Base-by-base conservation (phyloP, 2,329 filamentous ascomycete species). In the Sporothrix pseudoabietina region DNA sequence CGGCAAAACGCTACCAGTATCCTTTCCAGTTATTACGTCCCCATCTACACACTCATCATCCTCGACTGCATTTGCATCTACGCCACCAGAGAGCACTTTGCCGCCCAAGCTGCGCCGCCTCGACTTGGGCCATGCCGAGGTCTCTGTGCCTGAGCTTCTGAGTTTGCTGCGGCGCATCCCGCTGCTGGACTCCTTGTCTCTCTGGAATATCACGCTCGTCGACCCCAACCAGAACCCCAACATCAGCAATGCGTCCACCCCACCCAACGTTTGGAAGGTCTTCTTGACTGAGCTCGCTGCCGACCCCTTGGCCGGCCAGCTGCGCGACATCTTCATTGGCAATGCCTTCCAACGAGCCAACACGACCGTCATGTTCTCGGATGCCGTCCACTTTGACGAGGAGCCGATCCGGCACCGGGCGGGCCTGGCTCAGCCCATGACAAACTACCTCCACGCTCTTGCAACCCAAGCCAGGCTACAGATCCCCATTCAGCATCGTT, bases 81-180 rank as follows among this genome's bases (percentile, higher is more conserved):
- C 41, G 12, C 49, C 41, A 2, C 47, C 44, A 8, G 41, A 14
- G 5, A 8, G 16, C 35, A 68, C 63, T 1, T 1, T 69, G 26
- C 66, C 66, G 4, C 44, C 66, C 26, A 19, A 14, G 12, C 47
- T 69, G 19, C 47, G 30, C n/a, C 47, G 66, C 19, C 47, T 69
- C 19, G 66, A 69, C 7, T 30, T 69, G 7, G 66, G 66, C 47
- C 32, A 54, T 30, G 26, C 30, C 9, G 47, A 32, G 6, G 2
- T 52, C 8, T 22, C 66, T 16, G 19, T 39, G 4, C 26, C 66
- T 4, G 5, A 19, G 30, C 32, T 69, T 30, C 30, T 69, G 2
- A 30, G 9, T 5, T 32, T 69, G 10, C 47, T 69, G 8, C 66
- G 66, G 19, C 66, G 66, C 47, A 52, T 69, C 16, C 66, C 47